Conservation (phyloP, 108 stramenopile species). For the Ochromonas danica region DNA sequence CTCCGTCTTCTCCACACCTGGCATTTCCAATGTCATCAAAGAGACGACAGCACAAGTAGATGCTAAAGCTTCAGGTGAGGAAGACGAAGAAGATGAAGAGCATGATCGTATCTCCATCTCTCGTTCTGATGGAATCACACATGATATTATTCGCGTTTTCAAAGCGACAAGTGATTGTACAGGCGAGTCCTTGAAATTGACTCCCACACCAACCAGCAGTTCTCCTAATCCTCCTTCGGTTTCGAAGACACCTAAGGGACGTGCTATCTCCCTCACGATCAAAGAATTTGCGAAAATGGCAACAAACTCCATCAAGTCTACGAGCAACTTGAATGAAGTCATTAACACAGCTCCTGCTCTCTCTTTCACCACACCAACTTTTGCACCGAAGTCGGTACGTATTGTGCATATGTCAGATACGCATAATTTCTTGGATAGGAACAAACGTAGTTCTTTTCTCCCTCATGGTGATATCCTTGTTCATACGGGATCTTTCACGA, state of each 20-base stretch:
- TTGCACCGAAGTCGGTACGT: background rate
- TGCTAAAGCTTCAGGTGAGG: background rate
- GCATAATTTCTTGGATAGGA: constrained; percentile 20
- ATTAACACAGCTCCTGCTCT: too few species aligned
- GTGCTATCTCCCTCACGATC: too few species aligned
- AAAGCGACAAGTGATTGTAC: constrained; percentile 12
- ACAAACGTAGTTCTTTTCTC: background rate
- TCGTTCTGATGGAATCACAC: constrained; percentile 19
- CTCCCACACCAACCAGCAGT: too few species aligned
- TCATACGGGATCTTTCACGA: constrained; percentile 23
- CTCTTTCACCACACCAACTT: too few species aligned
- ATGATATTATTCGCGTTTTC: constrained; percentile 29
- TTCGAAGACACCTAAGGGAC: too few species aligned
- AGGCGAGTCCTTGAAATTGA: background rate
- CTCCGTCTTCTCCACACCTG: background rate
- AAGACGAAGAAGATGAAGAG: background rate
- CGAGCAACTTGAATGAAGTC: too few species aligned
- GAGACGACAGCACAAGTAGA: background rate
- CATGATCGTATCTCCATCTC: background rate
- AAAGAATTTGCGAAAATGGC: too few species aligned
- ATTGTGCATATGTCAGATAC: constrained; percentile 39
- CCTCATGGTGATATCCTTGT: constrained; percentile 30
- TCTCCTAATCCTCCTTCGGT: too few species aligned
- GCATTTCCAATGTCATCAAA: background rate
- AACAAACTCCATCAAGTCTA: too few species aligned